Evolutionary conservation across 352 stramenopile species (phyloP), one percentile per base, ranked within the genome.

Genomic region (Pythium grandisporangium): DNA sequence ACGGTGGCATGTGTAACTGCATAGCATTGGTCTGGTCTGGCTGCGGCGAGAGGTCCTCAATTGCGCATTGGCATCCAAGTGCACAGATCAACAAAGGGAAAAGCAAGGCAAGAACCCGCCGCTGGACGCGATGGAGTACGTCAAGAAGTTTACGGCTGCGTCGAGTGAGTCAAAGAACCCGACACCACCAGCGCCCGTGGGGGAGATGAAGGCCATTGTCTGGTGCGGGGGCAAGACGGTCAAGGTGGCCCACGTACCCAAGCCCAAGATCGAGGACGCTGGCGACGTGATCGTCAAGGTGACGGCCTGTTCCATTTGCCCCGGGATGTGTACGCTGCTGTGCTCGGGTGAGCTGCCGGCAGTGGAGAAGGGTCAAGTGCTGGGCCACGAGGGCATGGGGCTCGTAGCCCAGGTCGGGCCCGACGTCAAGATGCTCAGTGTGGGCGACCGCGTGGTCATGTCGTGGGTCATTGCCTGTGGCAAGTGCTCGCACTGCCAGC

Each of bases 391-490:
- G 49, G 72, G 67, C n/a, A 58, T 85, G 2, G 77, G 77, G 2
- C 26, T 84, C 16, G 58, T 91, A 11, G 58, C 79, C 6, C 55
- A 62, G 17, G 61, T 75, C 0, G 77, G 77, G 6, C 46, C 58
- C 13, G 54, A 79, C 7, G 63, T 88, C 22, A 36, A 41, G 14
- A 69, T 72, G 29, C 42, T 91, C 32, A 75, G 70, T 27, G 37
- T 57, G 12, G 78, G 78, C 37, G 72, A 91, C 37, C 72, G 65
- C 35, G 75, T 91, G n/a, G 76, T 80, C 29, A 56, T 84, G 14
- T 76, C 74, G 32, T 87, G 85, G 36, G 72, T 78, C 16, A 56
- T 79, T 14, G 68, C 71, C 10, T 91, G 77, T 34, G 77, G 77
- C 26, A 46, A 73, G 16, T 91, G 77, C 46, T 81, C 70, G 30